A percentile compares a stretch with the other conserved stretches of the same genome.
These are phyloP conservation scores for Aspergillus brunneoviolaceus DNA, from an alignment of 2,329 filamentous ascomycete species.

Conservation along the genomic window DNA sequence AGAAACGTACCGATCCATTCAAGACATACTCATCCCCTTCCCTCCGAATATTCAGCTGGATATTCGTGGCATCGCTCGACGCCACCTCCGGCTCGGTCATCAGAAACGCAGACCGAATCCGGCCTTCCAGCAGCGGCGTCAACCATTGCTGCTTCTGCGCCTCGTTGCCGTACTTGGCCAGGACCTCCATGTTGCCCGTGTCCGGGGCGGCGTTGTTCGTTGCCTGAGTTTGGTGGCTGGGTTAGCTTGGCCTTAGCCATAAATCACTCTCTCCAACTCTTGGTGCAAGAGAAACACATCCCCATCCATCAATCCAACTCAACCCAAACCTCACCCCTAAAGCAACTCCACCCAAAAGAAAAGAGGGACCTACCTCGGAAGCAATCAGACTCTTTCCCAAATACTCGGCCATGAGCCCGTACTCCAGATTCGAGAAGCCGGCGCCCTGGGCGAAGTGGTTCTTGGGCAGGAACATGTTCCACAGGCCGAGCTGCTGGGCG, in stretches of 20 bases:
- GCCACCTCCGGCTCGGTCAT: slow-evolving; percentile 93
- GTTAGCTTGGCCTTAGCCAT: no score
- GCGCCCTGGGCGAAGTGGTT: slow-evolving; percentile 94
- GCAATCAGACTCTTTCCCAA: slow-evolving; percentile 82
- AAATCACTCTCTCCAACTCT: background rate
- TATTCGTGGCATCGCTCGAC: slow-evolving; percentile 90
- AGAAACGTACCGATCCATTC: slow-evolving; percentile 69
- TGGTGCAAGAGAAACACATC: no score
- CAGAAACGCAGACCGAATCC: slow-evolving; percentile 85
- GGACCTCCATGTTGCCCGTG: slow-evolving; percentile 93
- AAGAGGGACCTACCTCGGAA: slow-evolving; percentile 56
- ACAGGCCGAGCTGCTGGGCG: slow-evolving; percentile 79
- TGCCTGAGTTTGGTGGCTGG: slow-evolving; percentile 47
- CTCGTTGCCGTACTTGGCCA: slow-evolving; percentile 86
- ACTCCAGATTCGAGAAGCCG: slow-evolving; percentile 93
- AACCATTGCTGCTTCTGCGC: slow-evolving; percentile 84
- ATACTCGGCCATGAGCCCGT: slow-evolving; percentile 96
- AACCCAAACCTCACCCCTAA: background rate
- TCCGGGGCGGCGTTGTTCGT: slow-evolving; percentile 89
- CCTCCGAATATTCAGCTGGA: slow-evolving; percentile 74
- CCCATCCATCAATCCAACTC: no score
- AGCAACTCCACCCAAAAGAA: background rate
- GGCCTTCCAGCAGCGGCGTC: slow-evolving; percentile 73
- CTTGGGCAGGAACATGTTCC: slow-evolving; percentile 98
- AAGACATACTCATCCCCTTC: slow-evolving; percentile 89